Evolutionary conservation across 2,329 filamentous ascomycete genomes (phyloP).

Genomic region (Pseudogymnoascus sp.): DNA sequence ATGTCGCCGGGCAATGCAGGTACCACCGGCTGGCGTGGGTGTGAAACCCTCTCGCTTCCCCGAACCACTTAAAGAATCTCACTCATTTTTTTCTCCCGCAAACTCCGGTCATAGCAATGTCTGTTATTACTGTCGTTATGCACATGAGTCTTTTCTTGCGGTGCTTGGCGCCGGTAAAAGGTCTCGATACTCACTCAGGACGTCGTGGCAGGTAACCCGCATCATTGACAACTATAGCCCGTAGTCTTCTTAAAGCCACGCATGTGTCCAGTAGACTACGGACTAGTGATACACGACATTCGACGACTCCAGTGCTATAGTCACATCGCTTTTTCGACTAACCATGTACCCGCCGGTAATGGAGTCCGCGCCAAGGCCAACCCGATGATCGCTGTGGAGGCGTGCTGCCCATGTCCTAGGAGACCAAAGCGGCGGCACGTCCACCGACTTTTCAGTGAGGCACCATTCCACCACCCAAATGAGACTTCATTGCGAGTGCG

Average conservation of each 20-base stretch:
- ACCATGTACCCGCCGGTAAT: background rate
- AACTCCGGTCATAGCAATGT: background rate
- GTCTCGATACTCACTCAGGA: background rate
- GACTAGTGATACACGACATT: background rate
- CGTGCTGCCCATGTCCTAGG: background rate
- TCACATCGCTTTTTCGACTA: background rate
- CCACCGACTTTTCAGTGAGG: background rate
- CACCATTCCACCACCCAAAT: background rate
- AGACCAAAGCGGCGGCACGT: background rate
- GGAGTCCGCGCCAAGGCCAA: background rate
- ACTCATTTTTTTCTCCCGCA: background rate
- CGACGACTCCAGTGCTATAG: background rate
- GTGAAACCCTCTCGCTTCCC: slow-evolving; percentile 1
- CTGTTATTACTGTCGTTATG: background rate
- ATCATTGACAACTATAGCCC: background rate
- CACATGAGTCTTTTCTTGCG: background rate
- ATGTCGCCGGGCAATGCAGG: slow-evolving; percentile 5
- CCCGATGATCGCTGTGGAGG: slow-evolving; percentile 1
- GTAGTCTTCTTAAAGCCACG: background rate
- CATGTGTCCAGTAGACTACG: background rate
- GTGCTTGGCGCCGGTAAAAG: background rate
- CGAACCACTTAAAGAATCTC: background rate
- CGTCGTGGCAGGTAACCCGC: background rate
- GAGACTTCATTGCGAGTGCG: background rate
- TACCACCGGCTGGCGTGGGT: background rate